A percentile compares a stretch with the other conserved stretches of the same genome.
phyloP scores from a whole-genome alignment of 1,284 basidiomycete genomes.

The Ustilago sp. region DNA sequence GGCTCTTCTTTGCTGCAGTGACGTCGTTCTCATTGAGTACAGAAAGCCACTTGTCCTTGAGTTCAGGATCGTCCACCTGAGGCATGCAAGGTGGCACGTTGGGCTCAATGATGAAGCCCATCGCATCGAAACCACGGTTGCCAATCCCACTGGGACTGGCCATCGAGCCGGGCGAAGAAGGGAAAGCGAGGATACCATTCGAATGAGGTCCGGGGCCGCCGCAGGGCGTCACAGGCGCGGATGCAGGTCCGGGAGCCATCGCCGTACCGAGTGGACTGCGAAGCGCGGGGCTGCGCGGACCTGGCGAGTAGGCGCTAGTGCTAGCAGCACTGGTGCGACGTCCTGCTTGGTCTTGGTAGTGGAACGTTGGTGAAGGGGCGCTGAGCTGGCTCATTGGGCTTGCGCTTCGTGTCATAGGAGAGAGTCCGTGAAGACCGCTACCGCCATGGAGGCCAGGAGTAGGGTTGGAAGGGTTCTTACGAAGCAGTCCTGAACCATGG shows the following conservation, averaged over 20 bases:
- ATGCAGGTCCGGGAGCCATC: slow-evolving; percentile 14
- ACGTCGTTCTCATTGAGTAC: slow-evolving; percentile 77
- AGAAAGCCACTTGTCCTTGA: slow-evolving; percentile 81
- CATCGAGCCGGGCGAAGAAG: slow-evolving; percentile 27
- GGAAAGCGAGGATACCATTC: slow-evolving; percentile 17
- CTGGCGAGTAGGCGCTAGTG: slow-evolving; percentile 26
- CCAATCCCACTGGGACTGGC: slow-evolving; percentile 15
- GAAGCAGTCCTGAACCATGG: slow-evolving; percentile 52
- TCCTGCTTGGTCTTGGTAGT: slow-evolving; percentile 3
- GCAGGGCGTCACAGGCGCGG: slow-evolving; percentile 28
- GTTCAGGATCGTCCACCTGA: slow-evolving; percentile 76
- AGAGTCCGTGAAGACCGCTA: slow-evolving; percentile 38
- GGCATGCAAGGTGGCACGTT: slow-evolving; percentile 27
- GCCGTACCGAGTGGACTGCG: slow-evolving; percentile 37
- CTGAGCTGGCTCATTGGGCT: slow-evolving; percentile 44
- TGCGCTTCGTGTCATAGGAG: slow-evolving; percentile 38
- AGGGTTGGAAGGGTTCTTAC: slow-evolving; percentile 66
- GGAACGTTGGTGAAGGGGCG: slow-evolving; percentile 27
- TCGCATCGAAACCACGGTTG: slow-evolving; percentile 33
- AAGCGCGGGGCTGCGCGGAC: slow-evolving; percentile 32
- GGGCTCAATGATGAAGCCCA: slow-evolving; percentile 56
- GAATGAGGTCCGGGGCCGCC: slow-evolving; percentile 8
- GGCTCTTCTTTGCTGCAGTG: slow-evolving; percentile 79
- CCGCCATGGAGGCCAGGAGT: slow-evolving; percentile 54
- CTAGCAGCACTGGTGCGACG: slow-evolving; percentile 35